A percentile compares a stretch with the other conserved stretches of the same genome.
Evolutionary conservation across 1,139 yeast species (phyloP).

Genomic region (Saccharomyces hybrid): DNA sequence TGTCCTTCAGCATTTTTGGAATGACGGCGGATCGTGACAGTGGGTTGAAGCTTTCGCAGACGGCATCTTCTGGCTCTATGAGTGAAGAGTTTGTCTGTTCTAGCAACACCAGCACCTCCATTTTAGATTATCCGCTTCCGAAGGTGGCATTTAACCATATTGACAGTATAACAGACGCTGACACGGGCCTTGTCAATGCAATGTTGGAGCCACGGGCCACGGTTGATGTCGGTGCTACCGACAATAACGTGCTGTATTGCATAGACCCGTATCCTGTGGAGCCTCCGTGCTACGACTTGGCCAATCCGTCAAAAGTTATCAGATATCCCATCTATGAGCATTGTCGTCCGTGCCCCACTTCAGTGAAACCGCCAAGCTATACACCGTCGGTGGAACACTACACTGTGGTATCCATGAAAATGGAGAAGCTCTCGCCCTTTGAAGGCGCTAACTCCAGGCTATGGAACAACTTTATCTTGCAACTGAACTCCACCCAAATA

Average conservation of each 20-base stretch:
- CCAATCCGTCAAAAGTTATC: conserved; percentile 33
- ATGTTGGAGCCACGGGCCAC: neutral
- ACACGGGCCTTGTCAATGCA: neutral
- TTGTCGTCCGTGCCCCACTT: conserved; percentile 18
- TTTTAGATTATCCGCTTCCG: neutral
- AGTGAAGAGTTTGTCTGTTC: neutral
- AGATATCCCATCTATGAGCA: conserved; percentile 43
- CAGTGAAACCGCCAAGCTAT: conserved; percentile 44
- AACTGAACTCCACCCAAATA: conserved; percentile 65
- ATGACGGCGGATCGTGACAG: neutral
- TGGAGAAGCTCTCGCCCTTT: conserved; percentile 63
- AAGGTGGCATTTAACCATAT: neutral
- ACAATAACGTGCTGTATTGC: conserved; percentile 14
- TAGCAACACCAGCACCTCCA: neutral
- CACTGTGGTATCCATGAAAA: conserved; percentile 46
- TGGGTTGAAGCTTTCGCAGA: neutral
- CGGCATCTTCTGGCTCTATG: neutral
- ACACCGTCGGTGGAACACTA: conserved; percentile 52
- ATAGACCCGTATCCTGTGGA: conserved; percentile 45
- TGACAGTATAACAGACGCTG: neutral
- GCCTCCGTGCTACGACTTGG: conserved; percentile 41
- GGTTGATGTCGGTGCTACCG: neutral
- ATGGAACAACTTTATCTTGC: conserved; percentile 59
- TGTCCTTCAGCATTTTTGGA: neutral
- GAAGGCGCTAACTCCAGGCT: conserved; percentile 51